These are phyloP conservation scores for Clathrus columnatus DNA, from an alignment of 768 basidiomycete species.

Conservation along the genomic window DNA sequence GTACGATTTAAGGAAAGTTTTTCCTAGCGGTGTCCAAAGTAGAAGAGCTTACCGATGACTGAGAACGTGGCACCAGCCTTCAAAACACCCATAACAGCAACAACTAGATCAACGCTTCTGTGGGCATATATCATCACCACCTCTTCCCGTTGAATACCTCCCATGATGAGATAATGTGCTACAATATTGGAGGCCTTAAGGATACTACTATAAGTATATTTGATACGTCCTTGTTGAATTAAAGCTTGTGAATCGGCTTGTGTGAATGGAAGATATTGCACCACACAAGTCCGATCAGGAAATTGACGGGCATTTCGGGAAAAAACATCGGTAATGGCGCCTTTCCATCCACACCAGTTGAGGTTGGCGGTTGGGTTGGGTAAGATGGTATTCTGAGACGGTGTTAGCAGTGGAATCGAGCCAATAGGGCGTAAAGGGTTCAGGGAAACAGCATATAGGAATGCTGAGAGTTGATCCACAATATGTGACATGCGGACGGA, in stretches of 20 bases:
- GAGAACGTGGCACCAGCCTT: constrained; percentile 96
- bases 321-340: constrained; percentile 94
- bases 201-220: constrained; percentile 74
- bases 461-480: constrained; percentile 74
- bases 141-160: constrained; percentile 85
- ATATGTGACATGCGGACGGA: constrained; percentile 65
- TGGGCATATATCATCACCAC: constrained; percentile 98
- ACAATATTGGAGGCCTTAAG: constrained; percentile 81
- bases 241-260: constrained; percentile 16
- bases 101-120: constrained; percentile 90
- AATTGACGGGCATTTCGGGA: constrained; percentile 71
- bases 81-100: constrained; percentile 93
- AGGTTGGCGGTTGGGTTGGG: constrained; percentile 84
- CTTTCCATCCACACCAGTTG: constrained; percentile 96
- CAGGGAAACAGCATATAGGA: constrained; percentile 62
- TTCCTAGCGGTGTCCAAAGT: too few relatives aligned
- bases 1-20: not conserved
- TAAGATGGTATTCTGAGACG: constrained; percentile 55
- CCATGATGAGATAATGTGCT: constrained; percentile 79
- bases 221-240: constrained; percentile 41
- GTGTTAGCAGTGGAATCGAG: constrained; percentile 70
- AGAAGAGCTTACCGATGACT: constrained; percentile 68
- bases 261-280: constrained; percentile 57
- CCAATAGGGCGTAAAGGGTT: constrained; percentile 67
- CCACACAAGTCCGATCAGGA: constrained; percentile 82